Evolutionary conservation across 2,329 filamentous ascomycete species (phyloP).

Genomic region (Neopestalotiopsis sp.): DNA sequence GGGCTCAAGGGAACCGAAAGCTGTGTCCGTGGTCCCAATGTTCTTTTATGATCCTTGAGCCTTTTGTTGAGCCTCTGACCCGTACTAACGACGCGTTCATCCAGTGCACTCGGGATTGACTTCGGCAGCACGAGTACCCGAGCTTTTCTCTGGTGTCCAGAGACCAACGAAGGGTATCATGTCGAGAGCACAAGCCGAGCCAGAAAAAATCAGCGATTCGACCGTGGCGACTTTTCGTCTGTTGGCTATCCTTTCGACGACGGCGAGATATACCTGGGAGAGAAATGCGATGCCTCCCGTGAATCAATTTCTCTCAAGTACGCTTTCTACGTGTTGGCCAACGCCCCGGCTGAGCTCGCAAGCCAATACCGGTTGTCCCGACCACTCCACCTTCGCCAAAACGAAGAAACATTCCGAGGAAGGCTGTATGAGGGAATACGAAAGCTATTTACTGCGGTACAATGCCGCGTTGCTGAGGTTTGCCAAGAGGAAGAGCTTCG

Average conservation of each 20-base stretch:
- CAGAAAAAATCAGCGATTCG: background rate
- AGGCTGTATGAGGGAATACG: conserved; percentile 20
- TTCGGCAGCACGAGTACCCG: conserved; percentile 28
- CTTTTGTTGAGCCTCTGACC: background rate
- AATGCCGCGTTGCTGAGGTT: conserved; percentile 11
- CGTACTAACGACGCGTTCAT: background rate
- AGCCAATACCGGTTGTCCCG: conserved; percentile 19
- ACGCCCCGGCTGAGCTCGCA: conserved; percentile 20
- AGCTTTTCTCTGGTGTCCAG: conserved; percentile 22
- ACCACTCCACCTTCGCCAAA: background rate
- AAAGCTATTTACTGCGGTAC: conserved; percentile 18
- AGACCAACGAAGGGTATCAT: background rate
- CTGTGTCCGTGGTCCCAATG: conserved; percentile 1
- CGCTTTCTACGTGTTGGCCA: conserved; percentile 20
- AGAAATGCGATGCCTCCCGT: conserved; percentile 16
- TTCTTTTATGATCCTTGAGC: background rate
- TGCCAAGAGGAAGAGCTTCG: conserved; percentile 13
- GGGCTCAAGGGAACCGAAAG: background rate
- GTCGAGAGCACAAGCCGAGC: conserved; percentile 16
- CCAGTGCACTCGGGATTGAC: conserved; percentile 26
- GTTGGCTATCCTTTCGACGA: conserved; percentile 26
- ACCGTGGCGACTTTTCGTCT: conserved; percentile 26
- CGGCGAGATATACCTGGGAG: conserved; percentile 20
- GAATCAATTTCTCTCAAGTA: conserved; percentile 22
- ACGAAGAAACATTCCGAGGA: conserved; percentile 11